These are phyloP conservation scores for Xylaria sp. DNA, from an alignment of 2,329 filamentous ascomycete genomes.

Conservation along the genomic window DNA sequence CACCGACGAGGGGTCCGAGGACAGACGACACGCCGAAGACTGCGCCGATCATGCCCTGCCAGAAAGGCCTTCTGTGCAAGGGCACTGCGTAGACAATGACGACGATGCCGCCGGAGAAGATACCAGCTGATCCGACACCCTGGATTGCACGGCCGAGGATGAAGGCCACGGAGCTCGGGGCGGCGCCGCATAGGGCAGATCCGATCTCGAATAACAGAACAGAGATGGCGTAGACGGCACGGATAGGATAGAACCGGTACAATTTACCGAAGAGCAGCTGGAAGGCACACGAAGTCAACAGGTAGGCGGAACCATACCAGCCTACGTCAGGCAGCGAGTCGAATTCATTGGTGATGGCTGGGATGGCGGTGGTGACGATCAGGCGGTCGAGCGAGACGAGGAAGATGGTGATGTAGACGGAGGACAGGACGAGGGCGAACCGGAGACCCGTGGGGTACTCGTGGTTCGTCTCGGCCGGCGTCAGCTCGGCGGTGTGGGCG, in stretches of 20 bases:
- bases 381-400: slow-evolving; percentile 47
- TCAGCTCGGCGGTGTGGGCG: slow-evolving; percentile 12
- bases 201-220: slow-evolving; percentile 47
- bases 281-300: slow-evolving; percentile 46
- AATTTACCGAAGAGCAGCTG: slow-evolving; percentile 49
- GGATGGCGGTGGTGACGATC: slow-evolving; percentile 48
- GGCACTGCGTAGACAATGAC: slow-evolving; percentile 45
- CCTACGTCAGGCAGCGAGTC: slow-evolving; percentile 46
- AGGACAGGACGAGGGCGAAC: slow-evolving; percentile 43
- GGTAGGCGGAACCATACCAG: slow-evolving; percentile 48
- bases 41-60: slow-evolving; percentile 45
- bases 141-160: slow-evolving; percentile 50
- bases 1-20: slow-evolving; percentile 46
- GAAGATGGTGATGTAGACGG: slow-evolving; percentile 47
- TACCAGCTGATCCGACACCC: slow-evolving; percentile 47
- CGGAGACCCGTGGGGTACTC: slow-evolving; percentile 44
- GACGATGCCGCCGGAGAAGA: slow-evolving; percentile 46
- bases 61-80: slow-evolving; percentile 42
- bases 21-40: slow-evolving; percentile 46
- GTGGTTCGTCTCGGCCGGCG: slow-evolving; percentile 26
- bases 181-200: slow-evolving; percentile 48
- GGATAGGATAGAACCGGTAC: slow-evolving; percentile 48
- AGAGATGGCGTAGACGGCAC: slow-evolving; percentile 40
- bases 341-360: slow-evolving; percentile 48
- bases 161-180: slow-evolving; percentile 47